These are phyloP conservation scores for sorghum (Sorghum bicolor) DNA, from an alignment of 176 grass and related monocot species.

Conservation along the genomic window Sorghum_bicolor_NCBIv3 NC_012870.2:4907001-4907500, in stretches of 20 bases:
- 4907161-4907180: slow-evolving; percentile 31
- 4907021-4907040: slow-evolving; percentile 12
- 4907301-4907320: background rate
- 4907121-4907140: background rate
- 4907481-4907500: slow-evolving; percentile 21
- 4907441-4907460: slow-evolving; percentile 47
- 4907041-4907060: slow-evolving; percentile 23
- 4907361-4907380: background rate
- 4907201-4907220: background rate
- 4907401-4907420: slow-evolving; percentile 32
- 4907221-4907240: background rate
- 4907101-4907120: background rate
- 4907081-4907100: background rate
- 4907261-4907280: slow-evolving; percentile 10
- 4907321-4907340: background rate
- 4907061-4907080: slow-evolving; percentile 27
- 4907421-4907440: slow-evolving; percentile 86
- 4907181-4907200: slow-evolving; percentile 1
- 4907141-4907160: background rate
- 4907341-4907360: background rate
- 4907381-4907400: background rate
- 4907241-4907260: slow-evolving; percentile 18
- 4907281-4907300: background rate
- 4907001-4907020: background rate
- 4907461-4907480: slow-evolving; percentile 34